Conservation (phyloP, 2,329 filamentous ascomycete genomes). For the Diaporthe ampelina region DNA sequence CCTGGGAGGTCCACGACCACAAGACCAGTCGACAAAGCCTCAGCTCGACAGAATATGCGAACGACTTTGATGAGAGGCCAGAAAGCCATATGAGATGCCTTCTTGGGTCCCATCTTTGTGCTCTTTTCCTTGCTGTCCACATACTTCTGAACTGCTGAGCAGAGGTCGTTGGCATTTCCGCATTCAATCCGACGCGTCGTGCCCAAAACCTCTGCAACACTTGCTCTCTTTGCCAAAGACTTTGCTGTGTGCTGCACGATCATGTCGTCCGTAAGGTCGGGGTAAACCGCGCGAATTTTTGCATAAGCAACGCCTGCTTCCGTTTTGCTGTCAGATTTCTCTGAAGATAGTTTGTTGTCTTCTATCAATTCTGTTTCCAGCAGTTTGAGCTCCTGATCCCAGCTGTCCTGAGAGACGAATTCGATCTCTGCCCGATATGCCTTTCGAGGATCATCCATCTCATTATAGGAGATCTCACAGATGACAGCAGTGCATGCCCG, state of each 20-base stretch:
- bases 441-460: constrained; percentile 51
- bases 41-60: neutral
- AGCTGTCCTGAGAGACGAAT: constrained; percentile 66
- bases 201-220: neutral
- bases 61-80: constrained; percentile 70
- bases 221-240: constrained; percentile 30
- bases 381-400: constrained; percentile 64
- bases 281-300: constrained; percentile 53
- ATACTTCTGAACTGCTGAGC: constrained; percentile 58
- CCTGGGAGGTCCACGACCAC: constrained; percentile 67
- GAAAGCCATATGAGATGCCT: constrained; percentile 49
- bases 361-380: constrained; percentile 60
- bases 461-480: constrained; percentile 72
- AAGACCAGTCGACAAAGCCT: constrained; percentile 46
- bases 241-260: constrained; percentile 46
- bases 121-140: constrained; percentile 67
- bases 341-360: neutral
- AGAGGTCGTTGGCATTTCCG: neutral
- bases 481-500: constrained; percentile 73
- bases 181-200: constrained; percentile 7
- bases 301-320: constrained; percentile 61
- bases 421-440: constrained; percentile 69
- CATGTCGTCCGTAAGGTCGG: constrained; percentile 53
- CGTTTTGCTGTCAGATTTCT: constrained; percentile 41
- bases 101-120: constrained; percentile 34